Evolutionary conservation across 257 asterid species (phyloP), one percentile per base, ranked within the genome.

Genomic region (Lavandula angustifolia): DNA sequence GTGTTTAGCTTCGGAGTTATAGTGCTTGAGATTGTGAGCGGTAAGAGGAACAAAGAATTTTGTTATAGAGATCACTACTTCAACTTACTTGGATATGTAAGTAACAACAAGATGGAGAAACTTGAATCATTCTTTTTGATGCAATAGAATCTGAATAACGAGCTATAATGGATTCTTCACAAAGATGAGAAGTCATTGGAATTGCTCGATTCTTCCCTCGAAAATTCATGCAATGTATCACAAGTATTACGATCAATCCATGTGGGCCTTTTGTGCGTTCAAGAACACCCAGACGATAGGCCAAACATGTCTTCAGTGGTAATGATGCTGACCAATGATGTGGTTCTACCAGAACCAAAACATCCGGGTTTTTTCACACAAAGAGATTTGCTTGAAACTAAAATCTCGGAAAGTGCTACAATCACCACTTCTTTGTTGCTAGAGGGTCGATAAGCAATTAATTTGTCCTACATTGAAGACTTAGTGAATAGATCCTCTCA

Each of bases 221-320:
- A 18, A 31, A 7, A 55, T 9, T 31, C 76, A 0, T 3, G 29
- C 47, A 0, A 66, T 48, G 4, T 27, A 44, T 40, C 61, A 5
- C 55, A 77, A 64, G 62, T 60, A 22, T 33, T 44, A 2, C 54
- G 76, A 60, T 60, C 67, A 16, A 73, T 77, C 52, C 78, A 77
- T 3, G 16, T 72, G 3, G 78, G 70, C 2, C 81, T 76, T 14
- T 38, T 76, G 38, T 76, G 81, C 16, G 78, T 76, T n/a, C 77
- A 71, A 66, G 64, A 71, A 33, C 17, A 9, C 46, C 54, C 74
- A 17, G 71, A 71, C 27, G 74, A 76, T 49, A 54, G 80, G 60
- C 80, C 70, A 14, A 49, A 12, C 63, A 75, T 75, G 76, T 41
- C 76, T 31, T 34, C 73, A 7, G 76, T 66, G 55, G 74, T 70